Evolutionary conservation across 345 rosid species (phyloP).

Genomic region (Boechera stricta): DNA sequence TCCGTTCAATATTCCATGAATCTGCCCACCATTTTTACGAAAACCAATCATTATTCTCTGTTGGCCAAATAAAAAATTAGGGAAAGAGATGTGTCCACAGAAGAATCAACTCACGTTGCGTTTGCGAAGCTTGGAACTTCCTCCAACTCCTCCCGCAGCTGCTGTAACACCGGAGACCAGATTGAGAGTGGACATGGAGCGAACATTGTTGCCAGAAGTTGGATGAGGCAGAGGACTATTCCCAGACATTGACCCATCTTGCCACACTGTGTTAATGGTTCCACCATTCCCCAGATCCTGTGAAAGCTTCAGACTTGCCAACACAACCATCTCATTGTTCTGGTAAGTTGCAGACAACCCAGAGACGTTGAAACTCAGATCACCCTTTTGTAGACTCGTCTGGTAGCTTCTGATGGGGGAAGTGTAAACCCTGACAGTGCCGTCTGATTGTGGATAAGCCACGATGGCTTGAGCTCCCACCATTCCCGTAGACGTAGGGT

Average conservation of each 20-base stretch:
- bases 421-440: conserved; percentile 67
- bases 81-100: conserved; percentile 52
- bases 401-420: conserved; percentile 61
- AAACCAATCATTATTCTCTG: conserved; percentile 28
- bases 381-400: conserved; percentile 58
- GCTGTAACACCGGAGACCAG: conserved; percentile 61
- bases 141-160: conserved; percentile 43
- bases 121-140: conserved; percentile 56
- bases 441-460: conserved; percentile 66
- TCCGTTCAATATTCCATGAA: conserved; percentile 80
- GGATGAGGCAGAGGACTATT: conserved; percentile 49
- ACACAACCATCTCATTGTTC: conserved; percentile 68
- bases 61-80: conserved; percentile 41
- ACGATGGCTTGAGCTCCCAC: conserved; percentile 81
- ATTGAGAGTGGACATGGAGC: conserved; percentile 60
- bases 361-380: conserved; percentile 70
- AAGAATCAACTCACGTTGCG: conserved; percentile 61
- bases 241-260: conserved; percentile 67
- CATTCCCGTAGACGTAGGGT: conserved; percentile 74
- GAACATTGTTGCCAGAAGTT: conserved; percentile 58
- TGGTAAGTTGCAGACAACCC: conserved; percentile 59
- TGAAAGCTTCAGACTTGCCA: conserved; percentile 62
- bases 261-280: conserved; percentile 77
- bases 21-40: conserved; percentile 50
- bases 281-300: conserved; percentile 32